Conservation (phyloP, 768 basidiomycete genomes). For the Rhizopogon vulgaris region DNA sequence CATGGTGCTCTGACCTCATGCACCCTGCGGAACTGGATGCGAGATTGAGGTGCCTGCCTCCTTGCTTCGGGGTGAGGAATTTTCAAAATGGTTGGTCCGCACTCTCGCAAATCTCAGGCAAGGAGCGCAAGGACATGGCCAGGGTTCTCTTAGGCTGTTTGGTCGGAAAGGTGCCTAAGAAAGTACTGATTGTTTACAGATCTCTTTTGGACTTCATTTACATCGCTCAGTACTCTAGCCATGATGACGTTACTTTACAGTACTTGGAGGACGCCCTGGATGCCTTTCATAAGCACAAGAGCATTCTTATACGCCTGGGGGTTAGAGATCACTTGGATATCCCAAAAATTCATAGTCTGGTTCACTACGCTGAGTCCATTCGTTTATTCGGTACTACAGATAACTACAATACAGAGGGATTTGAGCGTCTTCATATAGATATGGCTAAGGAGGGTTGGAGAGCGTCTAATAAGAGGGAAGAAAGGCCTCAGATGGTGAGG, state of each 20-base stretch:
- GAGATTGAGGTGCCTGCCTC: background rate
- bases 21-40: background rate
- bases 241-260: too few species aligned
- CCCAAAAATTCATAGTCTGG: too few species aligned
- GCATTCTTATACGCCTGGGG: too few species aligned
- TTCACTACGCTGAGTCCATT: too few species aligned
- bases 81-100: background rate
- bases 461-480: conserved; percentile 29
- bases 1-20: background rate
- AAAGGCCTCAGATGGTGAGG: conserved; percentile 30
- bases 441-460: conserved; percentile 31
- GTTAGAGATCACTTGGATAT: too few species aligned
- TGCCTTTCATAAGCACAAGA: too few species aligned
- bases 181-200: conserved; percentile 27
- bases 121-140: background rate
- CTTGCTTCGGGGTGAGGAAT: background rate
- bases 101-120: background rate
- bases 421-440: conserved; percentile 29
- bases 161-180: conserved; percentile 16
- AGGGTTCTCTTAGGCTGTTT: conserved; percentile 16
- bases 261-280: too few species aligned
- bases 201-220: conserved; percentile 36
- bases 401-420: too few species aligned
- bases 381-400: too few species aligned
- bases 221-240: conserved; percentile 29